These are phyloP conservation scores for Neurospora crassa DNA, from an alignment of 2,329 filamentous ascomycete species.

Conservation along the genomic window DNA sequence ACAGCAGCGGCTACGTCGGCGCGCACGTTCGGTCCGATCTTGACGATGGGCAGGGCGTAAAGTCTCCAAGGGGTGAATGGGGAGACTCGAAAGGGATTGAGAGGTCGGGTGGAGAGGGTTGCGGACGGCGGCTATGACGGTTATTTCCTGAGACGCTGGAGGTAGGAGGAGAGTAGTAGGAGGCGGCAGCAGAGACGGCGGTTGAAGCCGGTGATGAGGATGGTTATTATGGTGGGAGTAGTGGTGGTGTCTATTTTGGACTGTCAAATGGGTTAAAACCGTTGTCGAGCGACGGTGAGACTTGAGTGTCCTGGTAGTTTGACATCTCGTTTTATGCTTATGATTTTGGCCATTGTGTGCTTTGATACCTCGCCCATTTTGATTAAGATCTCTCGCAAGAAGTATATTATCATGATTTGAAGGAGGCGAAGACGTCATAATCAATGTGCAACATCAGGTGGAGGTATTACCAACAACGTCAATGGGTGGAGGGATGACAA, in stretches of 20 bases:
- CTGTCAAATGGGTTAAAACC: too few relatives aligned
- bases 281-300: too few relatives aligned
- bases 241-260: background rate
- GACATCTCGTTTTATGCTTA: too few relatives aligned
- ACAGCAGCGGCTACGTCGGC: constrained; percentile 24
- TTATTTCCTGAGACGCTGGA: constrained; percentile 39
- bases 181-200: constrained; percentile 26
- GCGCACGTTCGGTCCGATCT: constrained; percentile 29
- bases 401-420: background rate
- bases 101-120: constrained; percentile 21
- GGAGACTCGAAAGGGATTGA: constrained; percentile 24
- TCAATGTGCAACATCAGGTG: background rate
- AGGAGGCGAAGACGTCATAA: background rate
- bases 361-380: background rate
- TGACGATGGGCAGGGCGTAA: constrained; percentile 30
- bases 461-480: background rate
- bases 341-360: background rate
- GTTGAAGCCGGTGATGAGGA: constrained; percentile 30
- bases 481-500: background rate
- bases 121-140: constrained; percentile 33
- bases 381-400: background rate
- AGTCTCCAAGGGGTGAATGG: constrained; percentile 19
- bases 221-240: background rate
- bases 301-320: too few relatives aligned
- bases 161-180: constrained; percentile 24